phyloP scores from a whole-genome alignment of 768 basidiomycete genomes.

The Serpula lacrymans region DNA sequence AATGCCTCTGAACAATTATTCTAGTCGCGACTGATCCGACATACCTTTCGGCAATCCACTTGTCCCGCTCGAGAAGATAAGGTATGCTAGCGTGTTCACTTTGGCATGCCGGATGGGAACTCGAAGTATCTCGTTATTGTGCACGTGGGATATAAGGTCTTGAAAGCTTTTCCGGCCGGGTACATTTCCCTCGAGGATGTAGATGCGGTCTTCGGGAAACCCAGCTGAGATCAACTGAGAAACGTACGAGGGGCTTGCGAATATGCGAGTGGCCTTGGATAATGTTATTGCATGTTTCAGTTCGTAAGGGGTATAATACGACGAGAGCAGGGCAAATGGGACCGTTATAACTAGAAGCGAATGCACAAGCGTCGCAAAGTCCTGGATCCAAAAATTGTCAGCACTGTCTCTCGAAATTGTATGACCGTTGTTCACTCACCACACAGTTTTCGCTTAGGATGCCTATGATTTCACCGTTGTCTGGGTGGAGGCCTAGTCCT shows the following conservation, averaged over 20 bases:
- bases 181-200: conserved; percentile 42
- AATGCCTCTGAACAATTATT: background rate
- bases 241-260: conserved; percentile 47
- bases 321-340: conserved; percentile 53
- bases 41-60: conserved; percentile 73
- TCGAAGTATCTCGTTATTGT: conserved; percentile 33
- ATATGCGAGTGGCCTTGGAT: conserved; percentile 48
- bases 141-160: conserved; percentile 41
- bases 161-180: conserved; percentile 41
- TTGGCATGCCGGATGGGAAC: conserved; percentile 42
- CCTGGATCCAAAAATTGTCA: conserved; percentile 32
- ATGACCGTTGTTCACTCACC: conserved; percentile 35
- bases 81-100: conserved; percentile 59
- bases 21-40: conserved; percentile 1
- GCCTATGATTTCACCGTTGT: conserved; percentile 58
- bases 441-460: conserved; percentile 68
- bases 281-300: conserved; percentile 47
- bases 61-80: conserved; percentile 77
- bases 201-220: conserved; percentile 40
- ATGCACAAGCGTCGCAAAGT: conserved; percentile 50
- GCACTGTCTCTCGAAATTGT: background rate
- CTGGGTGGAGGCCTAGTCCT: conserved; percentile 50
- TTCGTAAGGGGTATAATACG: conserved; percentile 55
- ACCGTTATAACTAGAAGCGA: conserved; percentile 45
- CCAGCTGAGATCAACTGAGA: conserved; percentile 36